These are phyloP conservation scores for Trichoderma atrobrunneum DNA, from an alignment of 2,329 filamentous ascomycete genomes.

Conservation along the genomic window DNA sequence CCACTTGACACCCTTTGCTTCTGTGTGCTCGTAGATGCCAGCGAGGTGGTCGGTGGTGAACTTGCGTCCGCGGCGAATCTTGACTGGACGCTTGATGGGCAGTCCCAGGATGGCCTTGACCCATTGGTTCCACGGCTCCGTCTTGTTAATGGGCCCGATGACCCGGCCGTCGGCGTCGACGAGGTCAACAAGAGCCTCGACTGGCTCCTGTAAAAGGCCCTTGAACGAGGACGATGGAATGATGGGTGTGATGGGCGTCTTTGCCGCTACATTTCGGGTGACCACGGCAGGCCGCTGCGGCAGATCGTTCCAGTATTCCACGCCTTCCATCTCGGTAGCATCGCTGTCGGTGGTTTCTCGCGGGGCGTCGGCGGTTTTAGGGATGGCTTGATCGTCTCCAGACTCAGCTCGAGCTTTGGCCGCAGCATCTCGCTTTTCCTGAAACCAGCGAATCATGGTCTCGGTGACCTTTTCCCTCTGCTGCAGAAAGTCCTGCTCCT, in stretches of 20 bases:
- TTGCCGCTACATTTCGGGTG: neutral
- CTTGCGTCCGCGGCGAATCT: conserved; percentile 42
- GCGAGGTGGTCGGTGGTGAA: conserved; percentile 40
- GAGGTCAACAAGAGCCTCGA: conserved; percentile 34
- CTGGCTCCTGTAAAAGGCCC: neutral
- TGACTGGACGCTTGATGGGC: conserved; percentile 40
- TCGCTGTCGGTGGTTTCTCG: conserved; percentile 17
- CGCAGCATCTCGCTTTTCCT: conserved; percentile 27
- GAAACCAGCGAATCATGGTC: conserved; percentile 37
- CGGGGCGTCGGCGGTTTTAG: conserved; percentile 19
- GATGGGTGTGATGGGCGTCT: conserved; percentile 12
- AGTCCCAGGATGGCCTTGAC: conserved; percentile 37
- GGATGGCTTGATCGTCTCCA: conserved; percentile 19
- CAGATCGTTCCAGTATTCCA: conserved; percentile 14
- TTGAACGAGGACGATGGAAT: neutral
- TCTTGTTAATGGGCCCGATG: conserved; percentile 38
- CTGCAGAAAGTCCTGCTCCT: conserved; percentile 30
- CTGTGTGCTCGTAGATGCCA: conserved; percentile 41
- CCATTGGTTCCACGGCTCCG: conserved; percentile 41
- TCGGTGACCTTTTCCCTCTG: conserved; percentile 29
- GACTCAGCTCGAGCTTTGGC: neutral
- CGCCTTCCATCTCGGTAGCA: conserved; percentile 24
- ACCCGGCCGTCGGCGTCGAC: conserved; percentile 37
- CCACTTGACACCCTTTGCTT: conserved; percentile 45
- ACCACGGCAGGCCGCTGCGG: neutral